Evolutionary conservation across 108 stramenopile species (phyloP).

Genomic region (Pseudonitzschia delicatissima): DNA sequence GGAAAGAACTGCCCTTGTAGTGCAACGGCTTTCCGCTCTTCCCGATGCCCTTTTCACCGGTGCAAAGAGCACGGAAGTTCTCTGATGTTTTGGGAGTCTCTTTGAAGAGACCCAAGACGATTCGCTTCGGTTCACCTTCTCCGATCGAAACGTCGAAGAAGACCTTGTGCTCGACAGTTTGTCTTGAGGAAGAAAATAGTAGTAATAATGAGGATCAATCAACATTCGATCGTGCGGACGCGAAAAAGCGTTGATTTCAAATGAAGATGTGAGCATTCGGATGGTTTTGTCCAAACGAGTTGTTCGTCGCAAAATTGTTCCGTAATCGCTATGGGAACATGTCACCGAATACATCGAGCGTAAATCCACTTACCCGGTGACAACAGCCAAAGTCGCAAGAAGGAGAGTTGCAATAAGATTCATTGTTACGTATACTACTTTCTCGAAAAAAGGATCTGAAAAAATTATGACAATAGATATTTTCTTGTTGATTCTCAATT

Average conservation of each 20-base stretch:
- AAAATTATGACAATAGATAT: no score
- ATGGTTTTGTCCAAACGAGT: no score
- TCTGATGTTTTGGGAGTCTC: conserved; percentile 88
- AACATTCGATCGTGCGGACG: no score
- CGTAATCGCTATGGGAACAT: no score
- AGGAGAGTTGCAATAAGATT: conserved; percentile 26
- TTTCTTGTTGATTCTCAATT: no score
- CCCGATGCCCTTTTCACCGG: conserved; percentile 88
- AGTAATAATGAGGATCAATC: no score
- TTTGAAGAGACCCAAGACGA: conserved; percentile 91
- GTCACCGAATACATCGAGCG: no score
- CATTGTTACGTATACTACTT: conserved; percentile 25
- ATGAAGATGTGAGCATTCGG: no score
- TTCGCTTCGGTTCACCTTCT: conserved; percentile 48
- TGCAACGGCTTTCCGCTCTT: conserved; percentile 80
- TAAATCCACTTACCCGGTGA: conserved; percentile 26
- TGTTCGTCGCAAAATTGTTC: no score
- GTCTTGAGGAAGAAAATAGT: no score
- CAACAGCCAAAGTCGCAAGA: conserved; percentile 30
- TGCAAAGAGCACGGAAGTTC: conserved; percentile 74
- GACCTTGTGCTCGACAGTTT: conserved; percentile 80
- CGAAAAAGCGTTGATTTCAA: no score
- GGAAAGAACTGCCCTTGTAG: conserved; percentile 89
- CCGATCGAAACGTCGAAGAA: conserved; percentile 79
- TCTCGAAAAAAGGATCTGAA: background rate